Percentiles rank a stretch among this genome's conserved stretches.
phyloP scores from a whole-genome alignment of 768 basidiomycete genomes.

The Calocera viscosa region DNA sequence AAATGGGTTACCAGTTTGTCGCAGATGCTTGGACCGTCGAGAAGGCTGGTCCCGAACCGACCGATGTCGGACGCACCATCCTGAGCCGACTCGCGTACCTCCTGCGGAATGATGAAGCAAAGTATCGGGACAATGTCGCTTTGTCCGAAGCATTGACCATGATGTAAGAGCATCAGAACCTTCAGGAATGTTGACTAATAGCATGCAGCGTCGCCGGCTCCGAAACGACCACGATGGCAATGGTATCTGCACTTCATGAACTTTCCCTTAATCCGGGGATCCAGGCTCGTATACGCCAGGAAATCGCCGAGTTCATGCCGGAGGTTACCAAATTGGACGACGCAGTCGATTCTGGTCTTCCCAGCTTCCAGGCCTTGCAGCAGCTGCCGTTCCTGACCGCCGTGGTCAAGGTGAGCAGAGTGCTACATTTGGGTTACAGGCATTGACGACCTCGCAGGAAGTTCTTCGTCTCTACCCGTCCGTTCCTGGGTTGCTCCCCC shows the following conservation, averaged over 20 bases:
- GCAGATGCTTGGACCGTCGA: not conserved
- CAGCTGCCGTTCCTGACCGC: conserved; percentile 37
- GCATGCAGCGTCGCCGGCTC: conserved; percentile 54
- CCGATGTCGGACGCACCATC: not conserved
- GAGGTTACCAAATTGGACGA: not conserved
- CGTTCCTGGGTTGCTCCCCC: not conserved
- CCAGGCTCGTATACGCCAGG: conserved; percentile 51
- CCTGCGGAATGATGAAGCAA: not conserved
- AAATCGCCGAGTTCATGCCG: conserved; percentile 45
- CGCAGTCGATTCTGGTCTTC: conserved; percentile 21
- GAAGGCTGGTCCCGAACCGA: conserved; percentile 2
- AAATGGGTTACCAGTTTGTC: not conserved
- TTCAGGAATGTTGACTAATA: not conserved
- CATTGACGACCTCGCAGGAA: not conserved
- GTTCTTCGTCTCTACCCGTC: not conserved
- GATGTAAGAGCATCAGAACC: not conserved
- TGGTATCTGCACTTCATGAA: conserved; percentile 70
- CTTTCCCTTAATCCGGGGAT: conserved; percentile 61
- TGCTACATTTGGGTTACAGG: not conserved
- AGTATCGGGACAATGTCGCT: not conserved
- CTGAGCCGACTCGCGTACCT: not conserved
- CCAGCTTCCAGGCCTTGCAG: conserved; percentile 35
- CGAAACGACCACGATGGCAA: conserved; percentile 61
- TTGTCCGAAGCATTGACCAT: not conserved
- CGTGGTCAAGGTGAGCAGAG: conserved; percentile 44